Percentiles rank a stretch among this genome's conserved stretches.
Evolutionary conservation across 1,139 yeast genomes (phyloP).

Genomic region (Ogataea hybrid): DNA sequence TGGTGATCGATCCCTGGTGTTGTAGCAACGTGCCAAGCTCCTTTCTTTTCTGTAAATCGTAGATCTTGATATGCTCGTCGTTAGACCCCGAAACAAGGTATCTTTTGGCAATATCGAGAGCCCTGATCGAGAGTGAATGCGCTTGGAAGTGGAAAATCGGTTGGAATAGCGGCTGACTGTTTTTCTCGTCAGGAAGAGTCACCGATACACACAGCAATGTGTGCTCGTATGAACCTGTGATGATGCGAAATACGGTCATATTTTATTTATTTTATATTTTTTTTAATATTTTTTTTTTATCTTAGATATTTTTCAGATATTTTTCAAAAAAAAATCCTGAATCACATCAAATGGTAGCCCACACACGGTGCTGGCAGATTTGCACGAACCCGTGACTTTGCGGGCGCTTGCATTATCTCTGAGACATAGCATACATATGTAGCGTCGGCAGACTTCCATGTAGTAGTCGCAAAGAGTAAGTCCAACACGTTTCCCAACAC

Average conservation of each 20-base stretch:
- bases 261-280: not conserved
- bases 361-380: too few species aligned
- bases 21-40: constrained; percentile 89
- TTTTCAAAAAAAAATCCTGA: not conserved
- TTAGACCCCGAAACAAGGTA: constrained; percentile 93
- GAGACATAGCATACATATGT: too few species aligned
- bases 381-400: too few species aligned
- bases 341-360: not conserved
- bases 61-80: constrained; percentile 93
- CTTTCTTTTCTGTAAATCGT: constrained; percentile 90
- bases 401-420: too few species aligned
- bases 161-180: constrained; percentile 63
- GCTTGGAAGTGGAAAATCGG: constrained; percentile 97
- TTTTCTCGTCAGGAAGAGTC: constrained; percentile 40
- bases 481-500: not conserved
- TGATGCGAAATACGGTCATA: constrained; percentile 53
- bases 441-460: too few species aligned
- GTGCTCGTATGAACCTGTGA: constrained; percentile 96
- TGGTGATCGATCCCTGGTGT: constrained; percentile 87
- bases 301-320: not conserved
- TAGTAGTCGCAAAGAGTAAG: too few species aligned
- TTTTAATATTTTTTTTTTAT: too few species aligned
- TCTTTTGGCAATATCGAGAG: constrained; percentile 79
- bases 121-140: constrained; percentile 82
- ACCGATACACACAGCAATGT: constrained; percentile 82